Conservation (phyloP, 495 filamentous ascomycete genomes). For the Neurospora sp. region DNA sequence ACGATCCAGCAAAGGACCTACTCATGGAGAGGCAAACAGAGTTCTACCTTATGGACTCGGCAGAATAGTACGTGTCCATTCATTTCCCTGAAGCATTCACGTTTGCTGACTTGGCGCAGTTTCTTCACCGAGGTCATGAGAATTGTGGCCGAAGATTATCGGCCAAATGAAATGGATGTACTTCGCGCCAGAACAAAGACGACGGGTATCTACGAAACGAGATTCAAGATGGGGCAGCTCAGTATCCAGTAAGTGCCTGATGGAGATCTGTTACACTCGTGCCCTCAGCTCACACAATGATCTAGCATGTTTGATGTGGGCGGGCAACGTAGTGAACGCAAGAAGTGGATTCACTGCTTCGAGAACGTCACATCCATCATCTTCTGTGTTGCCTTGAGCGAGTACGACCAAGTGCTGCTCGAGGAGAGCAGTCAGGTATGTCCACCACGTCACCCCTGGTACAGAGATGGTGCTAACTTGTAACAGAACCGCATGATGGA, state of each 20-base stretch:
- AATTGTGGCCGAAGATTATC: slow-evolving; percentile 78
- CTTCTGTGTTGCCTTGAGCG: slow-evolving; percentile 95
- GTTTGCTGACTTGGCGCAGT: slow-evolving; percentile 34
- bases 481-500: slow-evolving; percentile 97
- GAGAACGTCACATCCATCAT: slow-evolving; percentile 99
- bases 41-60: slow-evolving; percentile 99
- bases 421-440: slow-evolving; percentile 94
- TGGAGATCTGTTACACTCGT: slow-evolving; percentile 2
- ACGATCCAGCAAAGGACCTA: slow-evolving; percentile 70
- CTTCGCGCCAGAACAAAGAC: slow-evolving; percentile 94
- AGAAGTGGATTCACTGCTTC: slow-evolving; percentile 99
- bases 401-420: slow-evolving; percentile 93
- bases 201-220: slow-evolving; percentile 98
- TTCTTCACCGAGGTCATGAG: slow-evolving; percentile 90
- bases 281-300: slow-evolving; percentile 7
- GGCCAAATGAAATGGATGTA: slow-evolving; percentile 85
- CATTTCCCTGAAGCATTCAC: neutral
- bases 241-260: slow-evolving; percentile 80
- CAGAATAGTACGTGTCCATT: slow-evolving; percentile 70
- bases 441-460: neutral
- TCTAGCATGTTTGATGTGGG: slow-evolving; percentile 97
- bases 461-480: slow-evolving; percentile 10
- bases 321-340: slow-evolving; percentile 90
- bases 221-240: slow-evolving; percentile 94
- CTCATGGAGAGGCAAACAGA: slow-evolving; percentile 92